phyloP scores from a whole-genome alignment of 169 alveolate species.

The Plasmodium coatneyi region DNA sequence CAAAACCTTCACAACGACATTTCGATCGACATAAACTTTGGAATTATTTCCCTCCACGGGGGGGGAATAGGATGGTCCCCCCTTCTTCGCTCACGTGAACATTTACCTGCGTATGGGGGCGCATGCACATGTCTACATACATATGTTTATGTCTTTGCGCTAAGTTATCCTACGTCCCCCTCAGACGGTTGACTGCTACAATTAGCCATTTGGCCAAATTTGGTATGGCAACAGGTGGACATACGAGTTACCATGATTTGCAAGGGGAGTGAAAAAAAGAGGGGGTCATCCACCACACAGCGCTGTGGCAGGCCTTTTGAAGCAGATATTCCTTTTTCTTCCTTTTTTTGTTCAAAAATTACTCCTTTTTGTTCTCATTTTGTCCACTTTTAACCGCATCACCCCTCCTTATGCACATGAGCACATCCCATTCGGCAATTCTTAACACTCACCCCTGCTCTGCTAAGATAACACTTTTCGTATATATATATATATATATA shows the following conservation, averaged over 20 bases:
- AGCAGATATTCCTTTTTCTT: neutral
- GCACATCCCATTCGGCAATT: neutral
- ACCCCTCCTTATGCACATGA: neutral
- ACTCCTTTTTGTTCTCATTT: neutral
- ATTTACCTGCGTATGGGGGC: neutral
- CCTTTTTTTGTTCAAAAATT: no score
- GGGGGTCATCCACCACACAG: neutral
- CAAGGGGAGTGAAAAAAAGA: neutral
- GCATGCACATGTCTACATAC: neutral
- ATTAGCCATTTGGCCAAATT: neutral
- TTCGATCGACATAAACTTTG: neutral
- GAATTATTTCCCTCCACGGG: neutral
- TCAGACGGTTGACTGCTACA: neutral
- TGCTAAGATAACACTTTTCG: neutral
- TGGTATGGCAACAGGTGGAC: neutral
- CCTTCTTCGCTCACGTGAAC: neutral
- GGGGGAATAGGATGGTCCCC: neutral
- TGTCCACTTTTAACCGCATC: neutral
- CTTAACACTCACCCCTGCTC: neutral
- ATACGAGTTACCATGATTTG: neutral
- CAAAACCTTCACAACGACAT: neutral
- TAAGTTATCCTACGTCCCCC: neutral
- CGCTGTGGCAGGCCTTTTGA: neutral
- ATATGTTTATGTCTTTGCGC: neutral
- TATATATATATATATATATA: no score